phyloP scores from a whole-genome alignment of 805 yeast genomes.

The Priceomyces castillae region DNA sequence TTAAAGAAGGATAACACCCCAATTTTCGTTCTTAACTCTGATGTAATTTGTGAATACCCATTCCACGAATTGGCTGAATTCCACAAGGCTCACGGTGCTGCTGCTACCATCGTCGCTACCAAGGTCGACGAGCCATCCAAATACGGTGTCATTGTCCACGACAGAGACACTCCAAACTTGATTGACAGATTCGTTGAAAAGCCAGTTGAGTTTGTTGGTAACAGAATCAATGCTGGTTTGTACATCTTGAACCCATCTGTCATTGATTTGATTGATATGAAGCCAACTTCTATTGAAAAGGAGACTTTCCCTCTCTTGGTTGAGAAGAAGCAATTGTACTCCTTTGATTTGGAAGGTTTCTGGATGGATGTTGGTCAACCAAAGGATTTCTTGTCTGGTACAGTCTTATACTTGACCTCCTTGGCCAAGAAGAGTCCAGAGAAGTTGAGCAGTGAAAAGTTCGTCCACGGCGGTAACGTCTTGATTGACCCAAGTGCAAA shows the following conservation, averaged over 20 bases:
- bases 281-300: slow-evolving; percentile 99
- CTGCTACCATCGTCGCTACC: slow-evolving; percentile 98
- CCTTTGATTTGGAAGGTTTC: slow-evolving; percentile 97
- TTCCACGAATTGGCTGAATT: slow-evolving; percentile 86
- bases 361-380: slow-evolving; percentile 99
- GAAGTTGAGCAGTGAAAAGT: slow-evolving; percentile 63
- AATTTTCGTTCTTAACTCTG: slow-evolving; percentile 96
- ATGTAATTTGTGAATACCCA: slow-evolving; percentile 98
- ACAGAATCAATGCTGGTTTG: slow-evolving; percentile 99
- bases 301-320: slow-evolving; percentile 98
- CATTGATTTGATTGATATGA: slow-evolving; percentile 92
- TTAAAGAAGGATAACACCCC: slow-evolving; percentile 94
- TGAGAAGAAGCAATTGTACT: slow-evolving; percentile 81
- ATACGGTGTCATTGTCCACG: slow-evolving; percentile 99
- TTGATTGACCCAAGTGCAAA: slow-evolving; percentile 93
- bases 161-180: slow-evolving; percentile 89
- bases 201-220: slow-evolving; percentile 99
- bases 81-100: slow-evolving; percentile 96
- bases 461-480: slow-evolving; percentile 87
- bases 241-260: slow-evolving; percentile 97
- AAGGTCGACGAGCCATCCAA: slow-evolving; percentile 99
- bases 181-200: slow-evolving; percentile 99
- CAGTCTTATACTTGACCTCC: slow-evolving; percentile 86
- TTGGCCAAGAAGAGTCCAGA: slow-evolving; percentile 77
- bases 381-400: slow-evolving; percentile 97